Base-by-base conservation (phyloP, 2,329 filamentous ascomycete genomes). In the Cytospora leucostoma region DNA sequence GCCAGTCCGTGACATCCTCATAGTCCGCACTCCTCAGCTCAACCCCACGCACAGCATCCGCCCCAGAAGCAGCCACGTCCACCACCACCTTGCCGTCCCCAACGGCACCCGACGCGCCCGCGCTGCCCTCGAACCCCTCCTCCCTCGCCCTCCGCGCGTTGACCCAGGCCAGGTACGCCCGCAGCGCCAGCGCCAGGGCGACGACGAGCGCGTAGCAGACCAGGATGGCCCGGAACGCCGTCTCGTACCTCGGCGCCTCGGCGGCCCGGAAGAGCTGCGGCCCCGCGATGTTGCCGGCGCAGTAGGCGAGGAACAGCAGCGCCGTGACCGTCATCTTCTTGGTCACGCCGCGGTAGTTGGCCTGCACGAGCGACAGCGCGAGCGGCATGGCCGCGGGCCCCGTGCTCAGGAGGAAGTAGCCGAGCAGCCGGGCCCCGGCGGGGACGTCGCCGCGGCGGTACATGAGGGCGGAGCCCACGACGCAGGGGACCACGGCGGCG, bases 271-370 rank as follows among this genome's bases (percentile, higher is more conserved):
- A 87, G 67, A 86, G 79, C 52, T 85, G 83, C 2, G 84, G 84
- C 0, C 84, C 83, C 1, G 77, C 75, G 53, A 86, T 84, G 64
- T 86, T 86, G 1, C 84, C 84, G 1, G 77, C 72, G 59, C 83
- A 86, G 67, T 85, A 86, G 3, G 79, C 80, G 11, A 85, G 69
- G 66, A 86, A 85, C 4, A 86, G 71, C 68, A 86, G 68, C 0
- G 82, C 82, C 1, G 82, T 85, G 61, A 85, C 80, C 7, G 83
- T 84, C 78, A 84, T 83, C 72, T 85, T 86, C 75, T 86, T 86
- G 37, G 83, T 84, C 21, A 84, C 80, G 17, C 84, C 84, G 13
- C 80, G 78, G 67, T 80, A 83, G 69, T 86, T 86, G 17, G 81
- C 77, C 69, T 83, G 81, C 4, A 85, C 79, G 0, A 86, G 78